A percentile compares a stretch with the other conserved stretches of the same genome.
Evolutionary conservation across 2,329 filamentous ascomycete species (phyloP).

Genomic region (Fusarium armeniacum): DNA sequence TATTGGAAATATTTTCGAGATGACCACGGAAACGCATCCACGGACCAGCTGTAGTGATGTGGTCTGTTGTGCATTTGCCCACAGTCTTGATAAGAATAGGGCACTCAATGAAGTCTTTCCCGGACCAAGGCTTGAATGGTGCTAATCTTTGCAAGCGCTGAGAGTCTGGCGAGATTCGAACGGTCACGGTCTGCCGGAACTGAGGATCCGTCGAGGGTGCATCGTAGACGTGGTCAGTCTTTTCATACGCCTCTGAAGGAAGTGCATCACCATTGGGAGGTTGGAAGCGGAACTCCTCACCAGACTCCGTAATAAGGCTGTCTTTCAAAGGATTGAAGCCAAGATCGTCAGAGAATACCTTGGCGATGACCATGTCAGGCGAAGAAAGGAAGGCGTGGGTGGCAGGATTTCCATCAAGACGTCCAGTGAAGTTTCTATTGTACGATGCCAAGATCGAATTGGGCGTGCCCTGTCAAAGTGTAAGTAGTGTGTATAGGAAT

Average conservation of each 20-base stretch:
- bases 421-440: constrained; percentile 97
- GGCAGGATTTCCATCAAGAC: constrained; percentile 94
- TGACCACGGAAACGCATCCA: constrained; percentile 58
- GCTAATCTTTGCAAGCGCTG: constrained; percentile 7
- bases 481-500: not conserved
- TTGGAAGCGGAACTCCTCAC: constrained; percentile 82
- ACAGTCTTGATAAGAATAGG: constrained; percentile 53
- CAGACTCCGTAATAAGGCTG: constrained; percentile 1
- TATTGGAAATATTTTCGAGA: constrained; percentile 46
- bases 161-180: constrained; percentile 42
- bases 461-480: not conserved
- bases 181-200: constrained; percentile 28
- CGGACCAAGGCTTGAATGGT: constrained; percentile 14
- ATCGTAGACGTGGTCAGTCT: constrained; percentile 26
- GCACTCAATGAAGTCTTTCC: constrained; percentile 30
- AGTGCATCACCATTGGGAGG: constrained; percentile 79
- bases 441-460: constrained; percentile 75
- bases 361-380: constrained; percentile 19
- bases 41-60: constrained; percentile 56
- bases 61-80: constrained; percentile 58
- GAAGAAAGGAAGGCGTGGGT: constrained; percentile 89
- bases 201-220: constrained; percentile 49
- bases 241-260: constrained; percentile 70
- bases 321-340: constrained; percentile 49
- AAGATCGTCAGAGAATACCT: constrained; percentile 13